These are phyloP conservation scores for Aspergillus sclerotialis DNA, from an alignment of 2,329 filamentous ascomycete species.

Conservation along the genomic window DNA sequence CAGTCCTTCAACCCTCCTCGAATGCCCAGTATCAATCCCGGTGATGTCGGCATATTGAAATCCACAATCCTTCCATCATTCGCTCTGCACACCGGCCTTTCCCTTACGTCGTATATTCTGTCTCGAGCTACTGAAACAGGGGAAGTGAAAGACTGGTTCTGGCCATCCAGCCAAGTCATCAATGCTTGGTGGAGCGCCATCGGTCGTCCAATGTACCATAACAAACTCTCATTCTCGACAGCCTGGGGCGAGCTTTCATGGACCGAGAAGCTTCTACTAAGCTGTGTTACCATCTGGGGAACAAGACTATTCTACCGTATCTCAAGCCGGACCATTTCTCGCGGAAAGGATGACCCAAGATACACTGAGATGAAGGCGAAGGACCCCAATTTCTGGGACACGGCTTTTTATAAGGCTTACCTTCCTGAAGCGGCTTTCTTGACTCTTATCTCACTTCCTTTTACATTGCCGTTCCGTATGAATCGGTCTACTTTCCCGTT, in stretches of 20 bases:
- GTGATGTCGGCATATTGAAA: conserved; percentile 46
- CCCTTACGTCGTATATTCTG: conserved; percentile 45
- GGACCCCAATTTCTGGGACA: conserved; percentile 52
- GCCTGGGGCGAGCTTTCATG: conserved; percentile 46
- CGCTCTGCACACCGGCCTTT: conserved; percentile 46
- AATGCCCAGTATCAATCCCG: conserved; percentile 4
- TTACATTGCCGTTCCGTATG: conserved; percentile 48
- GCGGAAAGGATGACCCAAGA: conserved; percentile 50
- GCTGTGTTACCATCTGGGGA: conserved; percentile 53
- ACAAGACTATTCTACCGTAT: conserved; percentile 50
- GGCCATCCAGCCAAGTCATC: conserved; percentile 48
- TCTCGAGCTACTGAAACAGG: conserved; percentile 48
- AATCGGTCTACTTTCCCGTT: conserved; percentile 22
- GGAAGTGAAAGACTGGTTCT: conserved; percentile 56
- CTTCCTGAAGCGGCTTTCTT: conserved; percentile 53
- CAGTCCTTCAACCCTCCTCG: neutral
- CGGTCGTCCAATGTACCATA: conserved; percentile 43
- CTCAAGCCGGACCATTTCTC: conserved; percentile 40
- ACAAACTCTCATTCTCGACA: conserved; percentile 39
- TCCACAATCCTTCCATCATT: conserved; percentile 50
- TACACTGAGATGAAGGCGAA: conserved; percentile 46
- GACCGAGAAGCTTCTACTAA: conserved; percentile 50
- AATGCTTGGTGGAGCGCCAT: conserved; percentile 58
- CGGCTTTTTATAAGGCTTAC: conserved; percentile 48
- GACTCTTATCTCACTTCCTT: conserved; percentile 51